Base-by-base conservation (phyloP, 345 rosid species). In the Salix brachista region DNA sequence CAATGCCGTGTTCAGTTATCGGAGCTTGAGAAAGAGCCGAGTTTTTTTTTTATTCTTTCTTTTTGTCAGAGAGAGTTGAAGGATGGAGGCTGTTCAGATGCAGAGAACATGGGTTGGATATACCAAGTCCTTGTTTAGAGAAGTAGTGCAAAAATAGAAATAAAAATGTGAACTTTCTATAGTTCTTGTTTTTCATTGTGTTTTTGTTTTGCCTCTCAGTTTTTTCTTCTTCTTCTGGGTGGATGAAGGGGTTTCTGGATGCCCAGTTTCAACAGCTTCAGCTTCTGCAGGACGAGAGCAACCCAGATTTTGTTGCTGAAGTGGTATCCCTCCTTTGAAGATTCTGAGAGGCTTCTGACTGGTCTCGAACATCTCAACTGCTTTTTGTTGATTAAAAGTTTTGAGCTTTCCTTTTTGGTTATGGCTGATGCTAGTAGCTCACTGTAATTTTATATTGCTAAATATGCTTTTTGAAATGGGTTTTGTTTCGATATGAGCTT, bases 201-300 rank as follows among this genome's bases (percentile, higher is more conserved):
- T 58, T 62, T 64, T 26, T 74, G 80, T 25, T 3, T 62, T 68
- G 65, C 21, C 71, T 11, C 37, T 39, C 23, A 34, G 61, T 67
- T 70, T 42, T 62, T 41, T 50, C 4, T n/a, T 64, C 16, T 34
- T 36, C 28, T 54, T 74, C 37, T 72, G 65, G 60, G 41, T 68
- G 78, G 52, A 78, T 77, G 82, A 86, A 95, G 98, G 96, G 97
- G 25, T 73, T 91, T 85, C 78, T 96, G 91, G 99, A 93, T 78
- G 73, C 85, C 71, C 99, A 96, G 89, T 93, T 89, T 76, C 75
- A 85, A 70, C 97, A 91, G 88, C 92, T 96, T 70, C 98, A 90
- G 83, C 91, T 91, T 75, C 87, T 96, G 77, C 97, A 90, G 87
- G 99, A 96, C 85, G 99, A 96, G 83, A 91, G 91, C 89, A 93